Evolutionary conservation across 192 early-diverging fungal genomes (phyloP), one percentile per base, ranked within the genome.

Genomic region (Backusella liffmaniae): DNA sequence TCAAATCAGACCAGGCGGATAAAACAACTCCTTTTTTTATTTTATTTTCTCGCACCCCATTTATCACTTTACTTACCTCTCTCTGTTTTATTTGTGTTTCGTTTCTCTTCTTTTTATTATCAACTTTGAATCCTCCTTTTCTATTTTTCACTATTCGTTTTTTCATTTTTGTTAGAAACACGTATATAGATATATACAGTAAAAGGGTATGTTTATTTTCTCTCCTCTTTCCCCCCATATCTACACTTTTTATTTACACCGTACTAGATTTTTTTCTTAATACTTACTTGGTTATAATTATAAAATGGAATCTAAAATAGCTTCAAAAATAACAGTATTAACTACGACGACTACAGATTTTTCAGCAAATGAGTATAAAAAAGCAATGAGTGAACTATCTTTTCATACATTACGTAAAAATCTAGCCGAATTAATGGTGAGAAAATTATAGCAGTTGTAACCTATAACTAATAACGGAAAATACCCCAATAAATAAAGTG

Each of bases 331-430:
- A 69, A 69, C 16, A 13, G 18, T 9, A 23, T 3, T 32, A 32
- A n/a, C 67, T 21, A 37, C 37, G 6, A 39, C 12, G 9, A 62
- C 23, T 62, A 4, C 56, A 62, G 0, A 8, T 62, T 29, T 29
- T 3, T 62, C 56, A 10, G 8, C 23, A 62, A 26, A 62, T 62
- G 56, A 62, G 10, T 23, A 26, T 62, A 62, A 62, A 62, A 62
- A 69, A 41, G 26, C 21, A 21, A 69, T 69, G 32, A 69, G 67
- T n/a, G 67, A 69, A 23, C 36, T 69, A 23, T 69, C 67, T 8
- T 35, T 39, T 69, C 67, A 69, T 39, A 62, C 56, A 29, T 5
- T 62, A 62, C 56, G 56, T 62, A 62, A 62, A 62, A 62, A 23
- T 62, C 23, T 62, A 29, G 12, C 56, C 10, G 56, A 62, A 62